phyloP scores from a whole-genome alignment of 768 basidiomycete species.

The Hericium alpestre region DNA sequence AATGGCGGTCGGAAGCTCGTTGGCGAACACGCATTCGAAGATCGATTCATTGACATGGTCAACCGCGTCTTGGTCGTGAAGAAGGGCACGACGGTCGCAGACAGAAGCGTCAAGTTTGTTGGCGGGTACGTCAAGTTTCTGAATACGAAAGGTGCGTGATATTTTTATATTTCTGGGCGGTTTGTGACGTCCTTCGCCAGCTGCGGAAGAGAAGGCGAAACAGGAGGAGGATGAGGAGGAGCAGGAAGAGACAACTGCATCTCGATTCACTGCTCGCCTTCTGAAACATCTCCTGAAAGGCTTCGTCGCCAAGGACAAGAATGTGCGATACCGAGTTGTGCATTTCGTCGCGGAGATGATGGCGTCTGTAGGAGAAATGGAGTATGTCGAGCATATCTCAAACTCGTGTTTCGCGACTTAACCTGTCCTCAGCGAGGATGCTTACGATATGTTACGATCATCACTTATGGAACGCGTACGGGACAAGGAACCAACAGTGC shows the following conservation, averaged over 20 bases:
- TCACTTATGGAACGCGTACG: constrained; percentile 59
- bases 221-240: constrained; percentile 27
- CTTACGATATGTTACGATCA: constrained; percentile 51
- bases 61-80: constrained; percentile 57
- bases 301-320: constrained; percentile 80
- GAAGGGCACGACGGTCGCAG: constrained; percentile 69
- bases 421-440: constrained; percentile 49
- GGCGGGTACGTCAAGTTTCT: constrained; percentile 68
- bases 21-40: constrained; percentile 73
- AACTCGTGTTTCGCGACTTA: no score
- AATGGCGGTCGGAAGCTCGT: constrained; percentile 40
- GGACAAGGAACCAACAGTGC: constrained; percentile 71
- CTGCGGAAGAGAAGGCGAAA: constrained; percentile 21
- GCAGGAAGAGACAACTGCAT: constrained; percentile 39
- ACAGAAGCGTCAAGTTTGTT: constrained; percentile 73
- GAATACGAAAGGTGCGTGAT: constrained; percentile 58
- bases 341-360: constrained; percentile 76
- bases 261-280: constrained; percentile 39
- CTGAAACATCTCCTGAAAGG: constrained; percentile 58
- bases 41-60: constrained; percentile 49
- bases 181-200: constrained; percentile 15
- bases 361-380: constrained; percentile 69
- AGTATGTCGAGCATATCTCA: constrained; percentile 40
- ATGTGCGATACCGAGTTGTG: constrained; percentile 69
- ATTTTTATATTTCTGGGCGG: neutral